Evolutionary conservation across 495 filamentous ascomycete genomes (phyloP).

Genomic region (Xylaria venustula): DNA sequence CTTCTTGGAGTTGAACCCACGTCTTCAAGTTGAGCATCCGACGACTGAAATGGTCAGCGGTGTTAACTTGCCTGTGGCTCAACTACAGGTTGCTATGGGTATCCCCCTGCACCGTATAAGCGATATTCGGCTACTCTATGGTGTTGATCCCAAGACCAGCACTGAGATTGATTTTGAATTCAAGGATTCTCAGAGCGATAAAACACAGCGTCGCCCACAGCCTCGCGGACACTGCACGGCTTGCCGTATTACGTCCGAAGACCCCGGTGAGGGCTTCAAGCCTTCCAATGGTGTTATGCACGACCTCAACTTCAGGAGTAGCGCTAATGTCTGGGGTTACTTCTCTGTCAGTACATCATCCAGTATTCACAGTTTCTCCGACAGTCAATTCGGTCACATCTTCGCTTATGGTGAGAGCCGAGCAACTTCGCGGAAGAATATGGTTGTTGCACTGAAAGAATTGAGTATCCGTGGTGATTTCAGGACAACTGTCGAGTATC

Average conservation of each 20-base stretch:
- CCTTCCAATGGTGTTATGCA: slow-evolving; percentile 98
- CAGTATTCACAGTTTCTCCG: slow-evolving; percentile 98
- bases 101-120: slow-evolving; percentile 91
- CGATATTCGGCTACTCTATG: slow-evolving; percentile 94
- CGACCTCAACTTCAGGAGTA: slow-evolving; percentile 97
- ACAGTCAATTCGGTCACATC: slow-evolving; percentile 99
- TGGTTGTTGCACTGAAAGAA: slow-evolving; percentile 98
- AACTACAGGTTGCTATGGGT: slow-evolving; percentile 99
- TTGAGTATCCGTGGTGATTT: slow-evolving; percentile 99
- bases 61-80: slow-evolving; percentile 94
- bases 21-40: slow-evolving; percentile 98
- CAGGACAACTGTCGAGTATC: slow-evolving; percentile 95
- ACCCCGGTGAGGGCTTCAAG: slow-evolving; percentile 99
- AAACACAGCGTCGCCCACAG: slow-evolving; percentile 82
- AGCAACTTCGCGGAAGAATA: slow-evolving; percentile 94
- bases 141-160: slow-evolving; percentile 83
- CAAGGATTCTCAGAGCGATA: slow-evolving; percentile 76
- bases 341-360: slow-evolving; percentile 97
- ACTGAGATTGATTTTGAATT: slow-evolving; percentile 96
- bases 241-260: slow-evolving; percentile 98
- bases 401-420: slow-evolving; percentile 99
- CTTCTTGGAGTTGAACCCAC: slow-evolving; percentile 96
- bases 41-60: slow-evolving; percentile 99
- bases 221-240: slow-evolving; percentile 97
- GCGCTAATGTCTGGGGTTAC: slow-evolving; percentile 99